Base-by-base conservation (phyloP, 2,329 filamentous ascomycete genomes). In the Aspergillus melleus region DNA sequence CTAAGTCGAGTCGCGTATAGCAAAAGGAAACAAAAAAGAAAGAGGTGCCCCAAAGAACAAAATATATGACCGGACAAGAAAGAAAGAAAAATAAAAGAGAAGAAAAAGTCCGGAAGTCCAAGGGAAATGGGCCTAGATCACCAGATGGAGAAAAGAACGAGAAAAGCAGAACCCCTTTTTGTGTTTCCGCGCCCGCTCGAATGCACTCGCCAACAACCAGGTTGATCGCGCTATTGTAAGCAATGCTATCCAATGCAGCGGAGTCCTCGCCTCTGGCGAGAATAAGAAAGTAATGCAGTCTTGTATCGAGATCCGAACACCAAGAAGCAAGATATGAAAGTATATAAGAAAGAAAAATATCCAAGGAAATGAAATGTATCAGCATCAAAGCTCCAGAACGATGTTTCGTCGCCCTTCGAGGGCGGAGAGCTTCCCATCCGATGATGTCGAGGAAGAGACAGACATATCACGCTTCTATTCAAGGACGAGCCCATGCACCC, bases 401-500 rank as follows among this genome's bases (percentile, higher is more conserved):
- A 6, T 19, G 5, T 5, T 16, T 55, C 8, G 24, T 51, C 11
- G 24, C 36, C 49, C 53, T 49, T 49, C 32, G 29, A 55, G 46
- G 36, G 54, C 26, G 8, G 2, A 32, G 16, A 29, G 36, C 11
- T n/a, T 24, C 12, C 10, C 16, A 9, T 50, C n/a, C 11, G 24
- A 53, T 22, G 14, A 29, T 26, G 4, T 42, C 12, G 50, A 36
- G 32, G 11, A 10, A 5, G 24, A 36, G 36, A 42, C 36, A 6
- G 12, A n/a, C 14, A 9, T 42, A 16, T 42, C 36, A n/a, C 6
- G 36, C 36, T 42, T 5, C 32, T 16, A 46, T 59, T 30, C 59
- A 52, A n/a, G 39, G 47, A 10, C 63, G 67, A 24, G 61, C 47
- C 66, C 66, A 68, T 39, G 59, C n/a, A 9, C 58, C 61, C 10